A percentile compares a stretch with the other conserved stretches of the same genome.
Evolutionary conservation across 768 basidiomycete species (phyloP).

Genomic region (Boletus patriciae): DNA sequence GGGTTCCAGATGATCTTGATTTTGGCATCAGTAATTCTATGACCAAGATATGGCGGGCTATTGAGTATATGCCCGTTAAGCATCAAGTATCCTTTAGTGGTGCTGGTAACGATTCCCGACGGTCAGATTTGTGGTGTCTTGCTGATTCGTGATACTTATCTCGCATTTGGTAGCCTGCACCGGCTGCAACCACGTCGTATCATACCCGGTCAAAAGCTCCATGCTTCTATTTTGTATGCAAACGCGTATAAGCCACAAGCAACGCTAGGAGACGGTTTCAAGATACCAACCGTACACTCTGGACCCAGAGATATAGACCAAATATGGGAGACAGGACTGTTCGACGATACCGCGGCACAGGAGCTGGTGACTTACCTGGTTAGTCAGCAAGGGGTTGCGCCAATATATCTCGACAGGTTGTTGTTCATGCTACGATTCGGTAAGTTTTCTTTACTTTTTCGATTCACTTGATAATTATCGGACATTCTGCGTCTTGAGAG

Average conservation of each 20-base stretch:
- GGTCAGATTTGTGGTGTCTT: slow-evolving; percentile 7
- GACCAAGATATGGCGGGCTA: slow-evolving; percentile 9
- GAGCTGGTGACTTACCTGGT: slow-evolving; percentile 12
- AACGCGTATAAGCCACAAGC: slow-evolving; percentile 21
- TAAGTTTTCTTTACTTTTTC: slow-evolving; percentile 1
- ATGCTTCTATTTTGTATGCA: slow-evolving; percentile 24
- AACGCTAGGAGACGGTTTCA: slow-evolving; percentile 24
- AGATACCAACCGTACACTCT: slow-evolving; percentile 12
- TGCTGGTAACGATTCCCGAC: slow-evolving; percentile 12
- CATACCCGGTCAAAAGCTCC: slow-evolving; percentile 28
- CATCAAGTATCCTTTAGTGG: slow-evolving; percentile 25
- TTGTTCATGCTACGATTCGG: slow-evolving; percentile 24
- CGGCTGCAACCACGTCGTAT: slow-evolving; percentile 25
- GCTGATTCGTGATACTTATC: background rate
- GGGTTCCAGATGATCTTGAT: slow-evolving; percentile 29
- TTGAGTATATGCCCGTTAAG: slow-evolving; percentile 25
- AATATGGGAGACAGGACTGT: slow-evolving; percentile 25
- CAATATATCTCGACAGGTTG: slow-evolving; percentile 18
- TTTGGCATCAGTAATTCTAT: slow-evolving; percentile 25
- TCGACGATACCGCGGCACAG: slow-evolving; percentile 19
- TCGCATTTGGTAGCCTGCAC: slow-evolving; percentile 11
- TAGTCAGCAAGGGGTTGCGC: slow-evolving; percentile 15
- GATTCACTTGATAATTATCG: background rate
- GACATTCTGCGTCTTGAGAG: background rate
- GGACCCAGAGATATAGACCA: background rate